Evolutionary conservation across 106 monocot genomes (phyloP).

Genomic region (Dioscorea alata): DNA sequence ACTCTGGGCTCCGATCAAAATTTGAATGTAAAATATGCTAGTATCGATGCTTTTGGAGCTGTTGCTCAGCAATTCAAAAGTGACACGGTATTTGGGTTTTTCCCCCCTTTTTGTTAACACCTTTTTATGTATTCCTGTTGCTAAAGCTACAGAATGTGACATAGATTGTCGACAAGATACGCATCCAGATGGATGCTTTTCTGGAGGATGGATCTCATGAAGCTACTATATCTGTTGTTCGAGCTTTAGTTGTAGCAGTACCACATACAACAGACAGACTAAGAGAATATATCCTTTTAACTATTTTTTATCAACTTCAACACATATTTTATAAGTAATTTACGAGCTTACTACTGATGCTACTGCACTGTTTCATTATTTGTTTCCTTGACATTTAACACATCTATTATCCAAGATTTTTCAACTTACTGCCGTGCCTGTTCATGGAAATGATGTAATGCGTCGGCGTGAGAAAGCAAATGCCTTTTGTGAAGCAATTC

Average conservation of each 20-base stretch:
- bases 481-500: constrained; percentile 90
- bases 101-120: neutral
- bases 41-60: constrained; percentile 92
- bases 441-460: constrained; percentile 53
- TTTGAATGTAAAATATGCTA: constrained; percentile 90
- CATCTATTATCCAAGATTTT: constrained; percentile 97
- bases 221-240: constrained; percentile 74
- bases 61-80: constrained; percentile 96
- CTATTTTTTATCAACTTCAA: neutral
- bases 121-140: neutral
- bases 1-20: constrained; percentile 99
- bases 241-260: constrained; percentile 69
- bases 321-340: too few relatives aligned
- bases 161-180: constrained; percentile 93
- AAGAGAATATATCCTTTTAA: constrained; percentile 89
- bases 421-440: constrained; percentile 49
- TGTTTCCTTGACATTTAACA: constrained; percentile 67
- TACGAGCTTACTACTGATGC: too few relatives aligned
- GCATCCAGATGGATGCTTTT: constrained; percentile 98
- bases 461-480: constrained; percentile 72
- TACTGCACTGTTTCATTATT: neutral
- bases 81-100: constrained; percentile 58
- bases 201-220: constrained; percentile 98
- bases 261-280: constrained; percentile 91
- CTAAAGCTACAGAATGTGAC: neutral